Conservation (phyloP, 1,139 yeast species). For the Geotrichum histeridarum region DNA sequence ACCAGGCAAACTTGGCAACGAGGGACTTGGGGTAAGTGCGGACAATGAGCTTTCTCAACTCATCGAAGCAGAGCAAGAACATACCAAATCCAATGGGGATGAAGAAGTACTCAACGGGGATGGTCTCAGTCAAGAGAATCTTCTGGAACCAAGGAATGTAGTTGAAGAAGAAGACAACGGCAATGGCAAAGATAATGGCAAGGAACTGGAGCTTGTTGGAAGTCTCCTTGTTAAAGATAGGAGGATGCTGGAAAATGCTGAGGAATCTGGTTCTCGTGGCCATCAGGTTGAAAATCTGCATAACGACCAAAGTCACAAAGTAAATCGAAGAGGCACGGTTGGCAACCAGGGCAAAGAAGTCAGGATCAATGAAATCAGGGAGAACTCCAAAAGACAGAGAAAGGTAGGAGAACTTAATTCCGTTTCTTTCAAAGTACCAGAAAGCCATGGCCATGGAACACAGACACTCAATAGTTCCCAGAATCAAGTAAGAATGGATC, state of each 20-base stretch:
- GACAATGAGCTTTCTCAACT: slow-evolving; percentile 39
- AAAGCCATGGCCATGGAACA: slow-evolving; percentile 44
- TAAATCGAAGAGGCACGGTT: slow-evolving; percentile 45
- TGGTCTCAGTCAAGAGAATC: slow-evolving; percentile 38
- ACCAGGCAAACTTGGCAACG: slow-evolving; percentile 8
- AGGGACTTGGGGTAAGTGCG: slow-evolving; percentile 25
- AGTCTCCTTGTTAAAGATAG: slow-evolving; percentile 33
- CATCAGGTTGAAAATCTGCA: slow-evolving; percentile 46
- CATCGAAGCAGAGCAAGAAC: slow-evolving; percentile 41
- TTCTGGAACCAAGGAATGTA: slow-evolving; percentile 41
- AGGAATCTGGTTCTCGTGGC: slow-evolving; percentile 44
- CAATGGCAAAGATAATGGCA: slow-evolving; percentile 41
- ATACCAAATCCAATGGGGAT: slow-evolving; percentile 45
- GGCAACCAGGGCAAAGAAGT: slow-evolving; percentile 28
- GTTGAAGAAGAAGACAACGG: slow-evolving; percentile 24
- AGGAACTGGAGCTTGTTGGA: slow-evolving; percentile 33
- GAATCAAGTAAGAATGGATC: slow-evolving; percentile 42
- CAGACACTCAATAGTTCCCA: slow-evolving; percentile 44
- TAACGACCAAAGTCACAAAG: slow-evolving; percentile 45
- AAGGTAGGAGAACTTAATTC: slow-evolving; percentile 39
- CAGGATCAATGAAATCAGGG: slow-evolving; percentile 22
- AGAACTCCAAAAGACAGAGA: slow-evolving; percentile 40
- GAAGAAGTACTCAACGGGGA: slow-evolving; percentile 46
- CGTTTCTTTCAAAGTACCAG: slow-evolving; percentile 38
- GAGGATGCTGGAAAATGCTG: slow-evolving; percentile 42